Evolutionary conservation across 2,329 filamentous ascomycete species (phyloP), one percentile per base, ranked within the genome.

Genomic region (Purpureocillium takamizusanense): DNA sequence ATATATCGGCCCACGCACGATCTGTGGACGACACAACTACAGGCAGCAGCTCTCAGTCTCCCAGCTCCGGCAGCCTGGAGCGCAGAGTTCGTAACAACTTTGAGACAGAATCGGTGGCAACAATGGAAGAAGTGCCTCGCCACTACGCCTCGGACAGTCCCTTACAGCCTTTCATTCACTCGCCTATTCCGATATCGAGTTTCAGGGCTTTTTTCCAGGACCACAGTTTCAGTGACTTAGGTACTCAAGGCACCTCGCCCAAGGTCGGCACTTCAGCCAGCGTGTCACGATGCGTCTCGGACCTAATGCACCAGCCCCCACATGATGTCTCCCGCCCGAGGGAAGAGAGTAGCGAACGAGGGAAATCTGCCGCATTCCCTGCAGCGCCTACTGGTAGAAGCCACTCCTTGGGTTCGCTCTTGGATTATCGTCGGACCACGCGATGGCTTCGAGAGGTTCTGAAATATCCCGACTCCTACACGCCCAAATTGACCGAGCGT

Each of bases 391-490:
- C 51, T 16, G 35, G 38, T 8, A 48, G 51, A 14, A 53, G 46
- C 23, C 51, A 41, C 7, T 54, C 57, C 13, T 43, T 51, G 7
- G 45, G 46, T 21, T 54, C 57, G 10, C 38, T 59, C 1, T 38
- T 61, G 13, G 51, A 62, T 40, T 60, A 59, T 38, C 53, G 48
- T 16, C 51, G 57, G 18, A 60, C 59, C 10, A 45, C 50, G 8
- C 45, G 53, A 18, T 65, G 59, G 62, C 45, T 63, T 8, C 54
- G 51, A 16, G 51, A 51, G 13, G 40, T 62, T 9, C 37, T 59
- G n/a, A 49, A 37, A n/a, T 41, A 49, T 30, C 51, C 50, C 6
- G 52, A 54, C 7, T 27, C 48, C 2, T 49, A 54, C 15, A 43
- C 42, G 7, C 39, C 55, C 12, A 53, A 42, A 29, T 48, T 58